phyloP scores from a whole-genome alignment of 2,329 filamentous ascomycete species.

The Exophiala sideris region DNA sequence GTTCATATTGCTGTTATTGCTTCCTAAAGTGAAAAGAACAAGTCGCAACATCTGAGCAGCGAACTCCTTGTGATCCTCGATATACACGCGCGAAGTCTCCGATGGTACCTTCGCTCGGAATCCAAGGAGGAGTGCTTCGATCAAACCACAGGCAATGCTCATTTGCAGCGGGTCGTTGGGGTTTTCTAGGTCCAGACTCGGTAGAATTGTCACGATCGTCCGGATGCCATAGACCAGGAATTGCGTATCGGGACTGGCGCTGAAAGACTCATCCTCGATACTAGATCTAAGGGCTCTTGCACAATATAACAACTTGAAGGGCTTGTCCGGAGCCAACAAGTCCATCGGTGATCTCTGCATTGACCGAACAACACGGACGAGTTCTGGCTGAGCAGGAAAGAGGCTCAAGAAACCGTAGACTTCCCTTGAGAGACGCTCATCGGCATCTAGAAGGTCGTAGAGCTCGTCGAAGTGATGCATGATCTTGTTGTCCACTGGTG shows the following conservation, averaged over 20 bases:
- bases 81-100: conserved; percentile 30
- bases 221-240: conserved; percentile 46
- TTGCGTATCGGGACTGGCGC: conserved; percentile 35
- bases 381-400: conserved; percentile 64
- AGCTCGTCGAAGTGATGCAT: conserved; percentile 78
- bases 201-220: conserved; percentile 60
- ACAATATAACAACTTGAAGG: conserved; percentile 72
- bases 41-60: conserved; percentile 18
- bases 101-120: conserved; percentile 48
- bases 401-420: conserved; percentile 68
- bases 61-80: conserved; percentile 32
- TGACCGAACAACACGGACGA: conserved; percentile 59
- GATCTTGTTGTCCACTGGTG: conserved; percentile 71
- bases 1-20: conserved; percentile 1
- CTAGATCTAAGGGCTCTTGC: conserved; percentile 64
- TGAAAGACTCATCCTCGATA: conserved; percentile 47
- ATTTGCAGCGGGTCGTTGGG: conserved; percentile 46
- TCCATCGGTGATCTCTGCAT: conserved; percentile 53
- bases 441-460: conserved; percentile 74
- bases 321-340: conserved; percentile 66
- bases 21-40: conserved; percentile 19
- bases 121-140: conserved; percentile 56
- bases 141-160: conserved; percentile 52
- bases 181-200: conserved; percentile 53
- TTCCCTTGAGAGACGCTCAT: conserved; percentile 66